These are phyloP conservation scores for Ascobolus immersus DNA, from an alignment of 495 filamentous ascomycete species.

Conservation along the genomic window DNA sequence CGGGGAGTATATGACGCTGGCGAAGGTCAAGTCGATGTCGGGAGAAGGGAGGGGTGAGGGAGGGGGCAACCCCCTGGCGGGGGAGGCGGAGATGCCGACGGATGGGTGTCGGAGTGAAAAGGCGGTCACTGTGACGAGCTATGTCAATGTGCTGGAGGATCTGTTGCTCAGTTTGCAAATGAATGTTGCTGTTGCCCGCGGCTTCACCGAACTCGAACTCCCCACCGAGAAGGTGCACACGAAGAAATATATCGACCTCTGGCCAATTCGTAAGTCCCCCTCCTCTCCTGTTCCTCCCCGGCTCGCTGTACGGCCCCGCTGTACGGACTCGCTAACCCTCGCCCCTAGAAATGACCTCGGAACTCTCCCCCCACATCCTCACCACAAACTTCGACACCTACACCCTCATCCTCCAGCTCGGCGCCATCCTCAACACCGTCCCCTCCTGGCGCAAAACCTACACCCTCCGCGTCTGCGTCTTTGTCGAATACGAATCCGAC, in stretches of 20 bases:
- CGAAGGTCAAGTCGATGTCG: constrained; percentile 9
- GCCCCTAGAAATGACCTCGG: too few species aligned
- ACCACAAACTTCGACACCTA: constrained; percentile 89
- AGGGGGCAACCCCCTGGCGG: constrained; percentile 21
- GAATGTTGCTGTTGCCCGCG: constrained; percentile 67
- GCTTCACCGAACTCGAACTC: constrained; percentile 51
- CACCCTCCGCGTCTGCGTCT: constrained; percentile 49
- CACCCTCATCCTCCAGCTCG: constrained; percentile 56
- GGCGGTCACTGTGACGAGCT: constrained; percentile 38
- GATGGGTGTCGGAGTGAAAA: constrained; percentile 33
- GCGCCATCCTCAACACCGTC: constrained; percentile 62
- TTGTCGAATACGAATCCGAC: constrained; percentile 73
- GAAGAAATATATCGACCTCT: constrained; percentile 69
- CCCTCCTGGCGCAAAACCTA: constrained; percentile 60
- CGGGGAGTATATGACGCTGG: too few species aligned
- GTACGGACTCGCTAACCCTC: too few species aligned
- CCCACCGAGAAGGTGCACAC: constrained; percentile 23
- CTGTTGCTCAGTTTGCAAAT: constrained; percentile 50
- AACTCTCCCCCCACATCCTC: too few species aligned
- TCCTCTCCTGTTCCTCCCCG: too few species aligned
- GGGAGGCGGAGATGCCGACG: constrained; percentile 34
- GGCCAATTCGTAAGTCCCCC: constrained; percentile 52
- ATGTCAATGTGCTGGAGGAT: constrained; percentile 67
- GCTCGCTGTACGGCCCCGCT: constrained; percentile 1
- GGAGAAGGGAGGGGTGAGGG: constrained; percentile 22